These are phyloP conservation scores for Paulownia fortunei DNA, from an alignment of 257 asterid species.

Conservation along the genomic window DNA sequence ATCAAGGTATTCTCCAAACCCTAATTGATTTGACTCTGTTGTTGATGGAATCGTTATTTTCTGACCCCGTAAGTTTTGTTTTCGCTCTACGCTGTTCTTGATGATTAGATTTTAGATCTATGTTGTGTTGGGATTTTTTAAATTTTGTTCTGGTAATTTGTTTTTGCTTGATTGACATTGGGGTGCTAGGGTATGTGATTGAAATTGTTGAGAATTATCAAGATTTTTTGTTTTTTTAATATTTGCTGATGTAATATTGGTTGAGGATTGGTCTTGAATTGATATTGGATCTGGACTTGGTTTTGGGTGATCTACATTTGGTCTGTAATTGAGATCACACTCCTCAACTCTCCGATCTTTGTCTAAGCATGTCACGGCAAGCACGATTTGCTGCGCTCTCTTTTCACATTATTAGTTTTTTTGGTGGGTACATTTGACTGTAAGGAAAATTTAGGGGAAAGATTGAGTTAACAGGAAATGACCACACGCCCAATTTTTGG, in stretches of 20 bases:
- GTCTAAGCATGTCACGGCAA: background rate
- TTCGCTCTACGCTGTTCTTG: background rate
- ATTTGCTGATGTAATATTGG: background rate
- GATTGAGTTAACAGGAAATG: background rate
- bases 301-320: constrained; percentile 21
- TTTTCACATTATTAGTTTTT: background rate
- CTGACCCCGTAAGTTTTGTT: background rate
- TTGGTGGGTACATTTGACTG: background rate
- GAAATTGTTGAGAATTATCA: background rate
- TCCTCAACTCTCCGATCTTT: background rate
- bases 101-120: constrained; percentile 32
- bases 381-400: background rate
- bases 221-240: background rate
- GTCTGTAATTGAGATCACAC: constrained; percentile 1
- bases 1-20: constrained; percentile 25
- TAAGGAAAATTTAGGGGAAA: background rate
- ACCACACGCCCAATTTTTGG: background rate
- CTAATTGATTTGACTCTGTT: background rate
- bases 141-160: background rate
- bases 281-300: constrained; percentile 22
- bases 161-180: constrained; percentile 25
- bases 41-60: constrained; percentile 6
- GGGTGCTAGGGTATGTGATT: background rate
- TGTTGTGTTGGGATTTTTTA: background rate
- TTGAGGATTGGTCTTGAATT: background rate